These are phyloP conservation scores for Pythium scleroteichum DNA, from an alignment of 352 stramenopile genomes.

Conservation along the genomic window DNA sequence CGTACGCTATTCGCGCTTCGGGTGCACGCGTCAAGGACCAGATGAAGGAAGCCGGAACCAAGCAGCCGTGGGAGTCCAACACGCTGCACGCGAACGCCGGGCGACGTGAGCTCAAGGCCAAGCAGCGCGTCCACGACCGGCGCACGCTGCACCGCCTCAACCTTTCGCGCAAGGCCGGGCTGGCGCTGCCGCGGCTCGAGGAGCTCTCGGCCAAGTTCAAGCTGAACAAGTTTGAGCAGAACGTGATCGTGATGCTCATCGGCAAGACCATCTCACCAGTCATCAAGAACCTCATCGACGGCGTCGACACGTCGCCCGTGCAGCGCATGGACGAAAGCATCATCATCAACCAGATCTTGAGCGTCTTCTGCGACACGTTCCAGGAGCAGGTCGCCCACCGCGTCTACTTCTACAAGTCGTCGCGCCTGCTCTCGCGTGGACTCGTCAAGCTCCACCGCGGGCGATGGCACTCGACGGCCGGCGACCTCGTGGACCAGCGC, in stretches of 20 bases:
- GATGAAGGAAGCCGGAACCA: constrained; percentile 88
- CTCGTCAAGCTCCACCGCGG: constrained; percentile 82
- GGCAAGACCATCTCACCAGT: constrained; percentile 89
- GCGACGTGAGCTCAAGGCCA: constrained; percentile 81
- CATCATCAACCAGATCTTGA: constrained; percentile 89
- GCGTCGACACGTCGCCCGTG: constrained; percentile 79
- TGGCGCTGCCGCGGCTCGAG: constrained; percentile 69
- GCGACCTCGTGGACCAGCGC: constrained; percentile 86
- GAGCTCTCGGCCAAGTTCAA: constrained; percentile 78
- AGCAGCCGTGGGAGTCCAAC: constrained; percentile 77
- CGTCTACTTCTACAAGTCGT: constrained; percentile 90
- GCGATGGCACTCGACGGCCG: constrained; percentile 80
- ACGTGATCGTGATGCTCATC: constrained; percentile 90
- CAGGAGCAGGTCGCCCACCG: constrained; percentile 85
- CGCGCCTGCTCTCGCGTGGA: constrained; percentile 64
- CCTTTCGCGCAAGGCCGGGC: constrained; percentile 61
- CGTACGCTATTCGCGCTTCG: constrained; percentile 83
- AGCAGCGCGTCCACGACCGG: constrained; percentile 79
- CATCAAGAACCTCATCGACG: constrained; percentile 87
- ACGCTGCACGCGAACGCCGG: constrained; percentile 49
- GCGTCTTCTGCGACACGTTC: constrained; percentile 88
- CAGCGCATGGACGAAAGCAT: constrained; percentile 90
- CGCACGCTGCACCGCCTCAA: constrained; percentile 62
- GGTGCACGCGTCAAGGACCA: constrained; percentile 85
- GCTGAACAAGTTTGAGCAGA: constrained; percentile 86